Evolutionary conservation across 108 stramenopile genomes (phyloP).

Genomic region (Discostella stelligeroides): DNA sequence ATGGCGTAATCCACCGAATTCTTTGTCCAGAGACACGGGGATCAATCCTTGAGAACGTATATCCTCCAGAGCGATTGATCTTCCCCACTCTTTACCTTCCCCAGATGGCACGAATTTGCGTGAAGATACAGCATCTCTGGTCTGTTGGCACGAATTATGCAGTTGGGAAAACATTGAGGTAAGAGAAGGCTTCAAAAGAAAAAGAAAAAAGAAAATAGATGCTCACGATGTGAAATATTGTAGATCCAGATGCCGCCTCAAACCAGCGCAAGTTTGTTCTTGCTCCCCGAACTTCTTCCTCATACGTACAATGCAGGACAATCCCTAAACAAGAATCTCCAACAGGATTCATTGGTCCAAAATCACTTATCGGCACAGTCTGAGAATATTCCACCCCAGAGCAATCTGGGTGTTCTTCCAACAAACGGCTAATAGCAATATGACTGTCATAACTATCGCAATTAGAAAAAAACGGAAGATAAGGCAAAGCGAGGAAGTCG

Average conservation of each 20-base stretch:
- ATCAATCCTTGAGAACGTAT: constrained; percentile 65
- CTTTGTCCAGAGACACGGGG: constrained; percentile 63
- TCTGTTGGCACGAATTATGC: constrained; percentile 54
- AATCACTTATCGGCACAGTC: constrained; percentile 51
- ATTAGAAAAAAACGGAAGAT: constrained; percentile 83
- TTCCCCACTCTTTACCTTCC: constrained; percentile 37
- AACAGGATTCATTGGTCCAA: constrained; percentile 18
- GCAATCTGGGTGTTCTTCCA: constrained; percentile 84
- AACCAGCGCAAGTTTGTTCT: constrained; percentile 70
- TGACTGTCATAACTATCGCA: constrained; percentile 85
- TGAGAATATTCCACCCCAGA: constrained; percentile 31
- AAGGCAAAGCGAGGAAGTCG: constrained; percentile 65
- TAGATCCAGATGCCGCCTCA: constrained; percentile 59
- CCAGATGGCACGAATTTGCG: constrained; percentile 31
- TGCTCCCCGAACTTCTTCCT: constrained; percentile 63
- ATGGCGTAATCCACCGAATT: constrained; percentile 50
- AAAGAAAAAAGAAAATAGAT: neutral
- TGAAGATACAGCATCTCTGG: constrained; percentile 60
- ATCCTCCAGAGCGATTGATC: constrained; percentile 29
- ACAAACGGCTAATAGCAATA: constrained; percentile 66
- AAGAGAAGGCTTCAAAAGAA: neutral
- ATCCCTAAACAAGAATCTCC: constrained; percentile 47
- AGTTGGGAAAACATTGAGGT: neutral
- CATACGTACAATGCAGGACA: constrained; percentile 66
- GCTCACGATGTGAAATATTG: constrained; percentile 46